Conservation (phyloP, 768 basidiomycete genomes). For the Auriscalpium microsporum region DNA sequence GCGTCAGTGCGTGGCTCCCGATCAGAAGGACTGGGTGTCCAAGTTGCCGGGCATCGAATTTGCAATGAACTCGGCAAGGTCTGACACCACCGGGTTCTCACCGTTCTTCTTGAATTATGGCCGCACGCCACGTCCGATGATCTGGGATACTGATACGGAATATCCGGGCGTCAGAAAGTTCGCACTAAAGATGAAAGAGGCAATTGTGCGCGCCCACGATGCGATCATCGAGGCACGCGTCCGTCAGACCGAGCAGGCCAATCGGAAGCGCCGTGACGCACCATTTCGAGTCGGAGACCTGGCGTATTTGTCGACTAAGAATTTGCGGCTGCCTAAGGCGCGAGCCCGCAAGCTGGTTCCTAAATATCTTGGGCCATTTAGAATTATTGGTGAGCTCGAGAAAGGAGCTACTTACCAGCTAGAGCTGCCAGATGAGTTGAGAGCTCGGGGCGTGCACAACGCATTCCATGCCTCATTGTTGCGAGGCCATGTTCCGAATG, state of each 20-base stretch:
- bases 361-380: background rate
- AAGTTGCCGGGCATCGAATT: constrained; percentile 23
- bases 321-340: background rate
- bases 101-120: constrained; percentile 31
- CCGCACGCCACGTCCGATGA: constrained; percentile 22
- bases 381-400: background rate
- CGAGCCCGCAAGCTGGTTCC: background rate
- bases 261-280: constrained; percentile 7
- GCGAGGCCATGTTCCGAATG: background rate
- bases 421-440: background rate
- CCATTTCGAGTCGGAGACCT: constrained; percentile 16
- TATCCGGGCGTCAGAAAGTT: constrained; percentile 24
- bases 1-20: constrained; percentile 16
- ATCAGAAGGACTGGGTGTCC: constrained; percentile 27
- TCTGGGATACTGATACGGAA: constrained; percentile 18
- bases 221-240: constrained; percentile 27
- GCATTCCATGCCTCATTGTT: background rate
- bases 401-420: background rate
- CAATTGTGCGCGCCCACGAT: constrained; percentile 25
- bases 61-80: constrained; percentile 15
- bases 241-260: constrained; percentile 23
- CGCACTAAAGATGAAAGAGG: constrained; percentile 19
- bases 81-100: constrained; percentile 26
- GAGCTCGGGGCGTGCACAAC: background rate
- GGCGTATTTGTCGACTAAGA: constrained; percentile 22